phyloP scores from a whole-genome alignment of 129 eudicot species.

The Flaveria ramosissima region DNA sequence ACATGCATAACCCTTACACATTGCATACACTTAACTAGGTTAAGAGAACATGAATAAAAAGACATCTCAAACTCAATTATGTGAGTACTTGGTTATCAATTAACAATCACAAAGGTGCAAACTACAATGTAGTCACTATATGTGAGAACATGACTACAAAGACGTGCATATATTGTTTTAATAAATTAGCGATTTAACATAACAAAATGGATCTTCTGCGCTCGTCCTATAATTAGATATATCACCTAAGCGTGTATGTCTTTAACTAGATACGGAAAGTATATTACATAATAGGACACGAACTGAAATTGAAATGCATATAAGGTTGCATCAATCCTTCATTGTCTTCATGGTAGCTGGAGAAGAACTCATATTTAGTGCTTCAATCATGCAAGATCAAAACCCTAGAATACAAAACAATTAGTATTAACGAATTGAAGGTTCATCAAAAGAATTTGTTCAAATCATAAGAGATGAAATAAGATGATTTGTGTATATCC shows the following conservation, averaged over 20 bases:
- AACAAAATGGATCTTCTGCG: not conserved
- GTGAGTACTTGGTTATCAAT: not conserved
- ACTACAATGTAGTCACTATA: not conserved
- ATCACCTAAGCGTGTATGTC: conserved; percentile 9
- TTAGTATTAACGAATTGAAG: not conserved
- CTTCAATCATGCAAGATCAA: conserved; percentile 47
- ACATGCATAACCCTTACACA: too few relatives aligned
- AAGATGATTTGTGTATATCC: not conserved
- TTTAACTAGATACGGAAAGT: conserved; percentile 8
- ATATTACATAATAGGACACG: conserved; percentile 7
- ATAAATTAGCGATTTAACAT: not conserved
- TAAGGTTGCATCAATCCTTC: not conserved
- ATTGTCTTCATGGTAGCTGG: conserved; percentile 8
- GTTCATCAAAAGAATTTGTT: too few relatives aligned
- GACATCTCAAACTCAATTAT: not conserved
- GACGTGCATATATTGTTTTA: not conserved
- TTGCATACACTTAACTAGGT: too few relatives aligned
- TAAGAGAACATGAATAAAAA: too few relatives aligned
- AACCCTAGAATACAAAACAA: conserved; percentile 24
- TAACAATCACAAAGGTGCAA: not conserved
- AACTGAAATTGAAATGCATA: not conserved
- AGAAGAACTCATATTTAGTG: conserved; percentile 1
- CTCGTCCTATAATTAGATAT: conserved; percentile 1
- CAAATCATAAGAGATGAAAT: too few relatives aligned
- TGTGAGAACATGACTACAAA: too few relatives aligned